Evolutionary conservation across 1,284 basidiomycete genomes (phyloP).

Genomic region (Amylostereum areolatum): DNA sequence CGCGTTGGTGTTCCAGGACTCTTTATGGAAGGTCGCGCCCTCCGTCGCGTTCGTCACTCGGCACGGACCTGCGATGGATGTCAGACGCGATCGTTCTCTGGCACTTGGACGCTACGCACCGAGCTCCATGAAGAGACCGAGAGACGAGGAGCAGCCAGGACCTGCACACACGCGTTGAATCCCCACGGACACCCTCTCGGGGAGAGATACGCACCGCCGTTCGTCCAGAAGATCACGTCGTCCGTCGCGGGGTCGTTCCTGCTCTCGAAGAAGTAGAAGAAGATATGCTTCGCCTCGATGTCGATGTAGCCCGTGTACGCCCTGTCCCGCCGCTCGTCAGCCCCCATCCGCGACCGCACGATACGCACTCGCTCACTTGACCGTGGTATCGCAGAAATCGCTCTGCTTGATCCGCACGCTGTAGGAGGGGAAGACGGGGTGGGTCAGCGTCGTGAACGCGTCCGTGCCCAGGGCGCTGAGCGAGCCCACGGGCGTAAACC

Average conservation of each 20-base stretch:
- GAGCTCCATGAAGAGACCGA: slow-evolving; percentile 65
- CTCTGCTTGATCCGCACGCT: slow-evolving; percentile 14
- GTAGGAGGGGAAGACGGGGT: slow-evolving; percentile 11
- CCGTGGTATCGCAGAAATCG: slow-evolving; percentile 14
- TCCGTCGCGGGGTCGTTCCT: slow-evolving; percentile 60
- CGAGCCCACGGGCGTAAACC: slow-evolving; percentile 9
- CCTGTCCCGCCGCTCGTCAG: slow-evolving; percentile 26
- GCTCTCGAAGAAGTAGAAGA: slow-evolving; percentile 73
- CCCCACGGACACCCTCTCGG: neutral
- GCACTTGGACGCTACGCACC: slow-evolving; percentile 23
- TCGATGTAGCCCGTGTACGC: slow-evolving; percentile 19
- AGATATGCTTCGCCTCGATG: slow-evolving; percentile 36
- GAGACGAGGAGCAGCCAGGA: slow-evolving; percentile 48
- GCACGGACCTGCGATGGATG: slow-evolving; percentile 41
- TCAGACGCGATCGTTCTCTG: neutral
- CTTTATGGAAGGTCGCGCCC: slow-evolving; percentile 44
- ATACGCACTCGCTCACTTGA: slow-evolving; percentile 8
- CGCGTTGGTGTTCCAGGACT: slow-evolving; percentile 65
- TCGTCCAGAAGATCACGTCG: slow-evolving; percentile 65
- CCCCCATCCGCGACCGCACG: neutral
- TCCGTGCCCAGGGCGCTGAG: slow-evolving; percentile 6
- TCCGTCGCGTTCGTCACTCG: slow-evolving; percentile 34
- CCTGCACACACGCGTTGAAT: slow-evolving; percentile 21
- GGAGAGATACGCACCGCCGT: slow-evolving; percentile 37
- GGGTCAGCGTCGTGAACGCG: slow-evolving; percentile 11